Percentiles rank a stretch among this genome's conserved stretches.
Conservation (phyloP, 2,329 filamentous ascomycete genomes). For the Ophiocordyceps robertsii region DNA sequence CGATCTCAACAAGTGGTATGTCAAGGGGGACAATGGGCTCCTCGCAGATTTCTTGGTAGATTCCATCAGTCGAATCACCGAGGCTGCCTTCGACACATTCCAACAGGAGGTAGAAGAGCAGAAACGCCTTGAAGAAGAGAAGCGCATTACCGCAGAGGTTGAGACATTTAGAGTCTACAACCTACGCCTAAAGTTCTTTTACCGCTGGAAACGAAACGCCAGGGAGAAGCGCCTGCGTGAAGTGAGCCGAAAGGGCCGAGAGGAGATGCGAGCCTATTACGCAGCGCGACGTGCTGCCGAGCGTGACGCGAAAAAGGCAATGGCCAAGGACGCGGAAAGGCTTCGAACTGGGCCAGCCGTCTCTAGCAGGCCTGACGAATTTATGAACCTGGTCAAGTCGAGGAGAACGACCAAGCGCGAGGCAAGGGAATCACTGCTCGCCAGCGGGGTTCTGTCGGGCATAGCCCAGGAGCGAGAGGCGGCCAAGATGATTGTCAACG, state of each 20-base stretch:
- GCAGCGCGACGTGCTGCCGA: conserved; percentile 21
- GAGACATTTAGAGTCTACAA: conserved; percentile 34
- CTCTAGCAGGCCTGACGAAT: conserved; percentile 15
- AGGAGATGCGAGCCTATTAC: conserved; percentile 34
- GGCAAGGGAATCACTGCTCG: conserved; percentile 24
- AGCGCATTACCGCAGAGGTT: conserved; percentile 29
- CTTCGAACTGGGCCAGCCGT: conserved; percentile 16
- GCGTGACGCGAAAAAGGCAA: conserved; percentile 19
- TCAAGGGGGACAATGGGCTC: conserved; percentile 38
- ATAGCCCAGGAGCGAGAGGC: conserved; percentile 22
- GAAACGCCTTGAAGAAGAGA: conserved; percentile 32
- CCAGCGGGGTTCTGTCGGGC: conserved; percentile 27
- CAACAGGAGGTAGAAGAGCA: conserved; percentile 26
- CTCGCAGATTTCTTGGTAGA: conserved; percentile 35
- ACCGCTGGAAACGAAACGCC: conserved; percentile 38
- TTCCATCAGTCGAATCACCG: conserved; percentile 30
- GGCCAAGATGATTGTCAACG: conserved; percentile 20
- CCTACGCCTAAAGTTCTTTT: conserved; percentile 40
- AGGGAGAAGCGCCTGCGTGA: conserved; percentile 32
- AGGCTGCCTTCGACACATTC: conserved; percentile 25
- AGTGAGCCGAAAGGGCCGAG: conserved; percentile 37
- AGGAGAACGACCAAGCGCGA: conserved; percentile 15
- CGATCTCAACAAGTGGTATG: conserved; percentile 40
- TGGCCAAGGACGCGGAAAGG: conserved; percentile 10
- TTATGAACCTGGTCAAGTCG: conserved; percentile 18